Evolutionary conservation across 495 filamentous ascomycete genomes (phyloP), one percentile per base, ranked within the genome.

Genomic region (Terfezia boudieri): DNA sequence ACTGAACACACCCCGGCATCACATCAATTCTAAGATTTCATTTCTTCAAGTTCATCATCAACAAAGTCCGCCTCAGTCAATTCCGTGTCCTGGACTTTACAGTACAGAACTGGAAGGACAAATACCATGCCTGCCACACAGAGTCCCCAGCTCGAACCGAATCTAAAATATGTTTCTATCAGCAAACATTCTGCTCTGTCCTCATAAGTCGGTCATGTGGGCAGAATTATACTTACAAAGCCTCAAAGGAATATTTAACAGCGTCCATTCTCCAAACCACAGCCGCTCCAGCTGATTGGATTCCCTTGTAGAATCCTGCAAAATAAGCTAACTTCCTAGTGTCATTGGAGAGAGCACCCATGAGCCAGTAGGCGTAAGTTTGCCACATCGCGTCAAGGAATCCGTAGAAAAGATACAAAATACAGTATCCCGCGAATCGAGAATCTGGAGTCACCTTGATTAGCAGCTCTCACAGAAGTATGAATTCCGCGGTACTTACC

Each of bases 231-330:
- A 55, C 60, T 59, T 55, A 83, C 56, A 83, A 69, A 48, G 70
- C 71, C 69, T 80, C 77, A 66, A 75, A 93, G 1, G 80, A 68
- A 37, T 73, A 74, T 23, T 74, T 69, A 14, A 74, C 55, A 17
- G 76, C 76, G 57, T 94, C 87, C 61, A 86, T 62, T 4, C 80
- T 74, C 84, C 83, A 94, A 63, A 82, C 84, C 50, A 89, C 76
- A n/a, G 86, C 88, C 8, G 80, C 78, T 57, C 86, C 89, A n/a
- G 85, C 86, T 35, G 84, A 90, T 68, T 95, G 89, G 60, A 96
- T 83, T n/a, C 84, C 85, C 65, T 94, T 94, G 75, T 94, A 94
- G 73, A 89, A 94, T 53, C 89, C 89, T 36, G 86, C 79, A 61
- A 90, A 83, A 71, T 94, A 93, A 69, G 89, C 89, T 20, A 89